Base-by-base conservation (phyloP, 1,139 yeast genomes). In the Magnusiomyces sp. region DNA sequence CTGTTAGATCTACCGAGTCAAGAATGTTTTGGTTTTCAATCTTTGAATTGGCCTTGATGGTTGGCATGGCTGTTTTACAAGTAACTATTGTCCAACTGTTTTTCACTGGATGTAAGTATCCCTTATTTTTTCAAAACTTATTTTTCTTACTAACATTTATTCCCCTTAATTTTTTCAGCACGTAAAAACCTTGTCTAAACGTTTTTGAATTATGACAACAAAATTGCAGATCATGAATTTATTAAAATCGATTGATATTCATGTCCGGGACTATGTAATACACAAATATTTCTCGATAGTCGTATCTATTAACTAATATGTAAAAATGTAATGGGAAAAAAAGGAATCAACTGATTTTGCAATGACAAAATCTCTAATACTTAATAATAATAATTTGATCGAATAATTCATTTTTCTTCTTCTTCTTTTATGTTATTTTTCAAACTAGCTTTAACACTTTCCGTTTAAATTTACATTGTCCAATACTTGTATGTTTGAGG, bases 1-100 rank as follows among this genome's bases (percentile, higher is more conserved):
- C 98, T 32, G 97, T 92, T 53, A 78, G 75, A 64, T 83, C 95
- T 19, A 90, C 97, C 3, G 95, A 85, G 63, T 68, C 79, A n/a
- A 79, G 97, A 65, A 86, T 92, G 55, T 83, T 83, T 62, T 82
- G 83, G 74, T 90, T 89, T 65, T 83, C 95, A 32, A 66, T 89
- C 42, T 79, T 85, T 60, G 97, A 88, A 66, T 87, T 88, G 40
- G 62, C 81, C 40, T 73, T 89, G 59, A 85, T 90, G 80, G 83
- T 85, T 45, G 87, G 84, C 49, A 83, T 90, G 92, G 94, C 95
- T 23, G 75, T 75, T 47, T 76, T 85, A 63, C 97, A 92, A 66
- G 87, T 90, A 51, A 71, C 81, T 40, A 79, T 89, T 53, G 95
- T 92, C 45, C 95, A 88, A 68, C 76, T 83, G 63, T 83, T 88